A percentile compares a stretch with the other conserved stretches of the same genome.
These are phyloP conservation scores for Leishmania turanica DNA, from an alignment of 208 protist genomes.

Conservation along the genomic window DNA sequence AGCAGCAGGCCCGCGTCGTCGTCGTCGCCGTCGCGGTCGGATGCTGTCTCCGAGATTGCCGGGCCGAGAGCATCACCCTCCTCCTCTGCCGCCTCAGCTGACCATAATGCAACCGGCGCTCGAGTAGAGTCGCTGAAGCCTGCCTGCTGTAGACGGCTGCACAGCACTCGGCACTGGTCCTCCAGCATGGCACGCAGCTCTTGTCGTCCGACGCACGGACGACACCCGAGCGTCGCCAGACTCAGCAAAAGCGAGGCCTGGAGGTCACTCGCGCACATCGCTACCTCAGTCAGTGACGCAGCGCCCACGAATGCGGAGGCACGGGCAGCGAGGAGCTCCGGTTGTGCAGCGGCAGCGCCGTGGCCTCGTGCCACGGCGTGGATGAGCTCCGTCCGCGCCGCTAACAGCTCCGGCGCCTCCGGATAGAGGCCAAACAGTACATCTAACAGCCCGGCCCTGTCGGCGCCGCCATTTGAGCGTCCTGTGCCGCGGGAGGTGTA, in stretches of 20 bases:
- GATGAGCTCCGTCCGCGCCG: slow-evolving; percentile 6
- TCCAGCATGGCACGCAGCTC: slow-evolving; percentile 3
- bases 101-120: neutral
- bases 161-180: neutral
- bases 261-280: neutral
- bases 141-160: neutral
- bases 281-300: slow-evolving; percentile 12
- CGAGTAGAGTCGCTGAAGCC: neutral
- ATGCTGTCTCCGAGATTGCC: neutral
- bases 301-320: slow-evolving; percentile 1
- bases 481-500: neutral
- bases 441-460: slow-evolving; percentile 16
- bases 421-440: slow-evolving; percentile 11
- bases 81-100: neutral
- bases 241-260: slow-evolving; percentile 7
- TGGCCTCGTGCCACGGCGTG: neutral
- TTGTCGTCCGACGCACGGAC: neutral
- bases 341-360: neutral
- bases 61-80: neutral
- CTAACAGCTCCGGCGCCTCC: slow-evolving; percentile 10
- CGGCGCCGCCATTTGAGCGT: neutral
- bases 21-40: neutral
- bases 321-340: neutral
- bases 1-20: neutral
- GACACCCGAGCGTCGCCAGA: slow-evolving; percentile 7